Percentiles rank a stretch among this genome's conserved stretches.
Evolutionary conservation across 2,329 filamentous ascomycete species (phyloP).

Genomic region (Leptosphaerulina australis): DNA sequence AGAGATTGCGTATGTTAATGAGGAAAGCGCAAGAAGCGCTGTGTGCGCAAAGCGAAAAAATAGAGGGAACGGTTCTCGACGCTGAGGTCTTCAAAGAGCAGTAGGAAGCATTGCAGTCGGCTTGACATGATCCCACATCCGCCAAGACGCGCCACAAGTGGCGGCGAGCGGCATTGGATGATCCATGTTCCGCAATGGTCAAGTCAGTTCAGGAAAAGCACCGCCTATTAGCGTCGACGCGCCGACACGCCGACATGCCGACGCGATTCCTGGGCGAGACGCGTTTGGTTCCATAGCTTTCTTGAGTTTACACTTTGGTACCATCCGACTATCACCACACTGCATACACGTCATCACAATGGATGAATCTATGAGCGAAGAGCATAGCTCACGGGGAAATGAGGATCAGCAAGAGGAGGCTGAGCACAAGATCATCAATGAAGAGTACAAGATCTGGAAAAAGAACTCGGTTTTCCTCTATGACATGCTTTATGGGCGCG

Average conservation of each 20-base stretch:
- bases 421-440: conserved; percentile 90
- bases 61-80: conserved; percentile 44
- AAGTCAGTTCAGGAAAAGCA: conserved; percentile 7
- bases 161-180: conserved; percentile 15
- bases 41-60: conserved; percentile 21
- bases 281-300: conserved; percentile 8
- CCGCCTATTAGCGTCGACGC: conserved; percentile 1
- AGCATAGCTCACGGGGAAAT: conserved; percentile 51
- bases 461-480: conserved; percentile 99
- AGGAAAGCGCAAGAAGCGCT: conserved; percentile 36
- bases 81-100: conserved; percentile 50
- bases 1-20: conserved; percentile 14
- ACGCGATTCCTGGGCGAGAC: conserved; percentile 9
- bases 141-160: conserved; percentile 11
- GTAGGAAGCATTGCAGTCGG: conserved; percentile 17
- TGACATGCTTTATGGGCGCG: conserved; percentile 93
- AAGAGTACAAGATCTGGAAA: conserved; percentile 99
- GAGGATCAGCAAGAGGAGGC: conserved; percentile 75
- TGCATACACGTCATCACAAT: conserved; percentile 25
- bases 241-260: conserved; percentile 1
- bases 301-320: background rate
- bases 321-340: background rate
- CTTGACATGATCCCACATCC: conserved; percentile 27
- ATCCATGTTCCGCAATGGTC: background rate
- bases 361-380: conserved; percentile 48